Evolutionary conservation across 306 rosid genomes (phyloP).

Genomic region (Lagenaria siceraria): DNA sequence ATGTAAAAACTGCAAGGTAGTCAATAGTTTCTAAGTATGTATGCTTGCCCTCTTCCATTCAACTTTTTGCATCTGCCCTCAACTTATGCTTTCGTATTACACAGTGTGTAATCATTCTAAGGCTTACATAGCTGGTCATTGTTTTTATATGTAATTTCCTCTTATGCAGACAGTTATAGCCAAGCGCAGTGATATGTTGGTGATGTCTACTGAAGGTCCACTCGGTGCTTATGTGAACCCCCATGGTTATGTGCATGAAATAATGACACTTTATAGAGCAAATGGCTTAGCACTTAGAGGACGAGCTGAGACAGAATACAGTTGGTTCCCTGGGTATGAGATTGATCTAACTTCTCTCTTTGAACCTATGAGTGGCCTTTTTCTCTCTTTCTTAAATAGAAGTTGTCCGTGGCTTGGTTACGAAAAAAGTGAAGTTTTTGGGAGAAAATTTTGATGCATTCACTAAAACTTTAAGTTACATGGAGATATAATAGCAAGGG

Average conservation of each 20-base stretch:
- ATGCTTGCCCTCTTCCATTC: background rate
- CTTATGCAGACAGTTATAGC: conserved; percentile 64
- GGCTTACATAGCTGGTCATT: background rate
- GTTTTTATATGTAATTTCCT: background rate
- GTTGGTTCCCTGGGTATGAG: conserved; percentile 99
- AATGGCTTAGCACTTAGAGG: conserved; percentile 60
- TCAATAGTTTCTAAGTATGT: conserved; percentile 2
- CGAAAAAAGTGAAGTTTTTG: background rate
- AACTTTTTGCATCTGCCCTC: background rate
- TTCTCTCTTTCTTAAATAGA: background rate
- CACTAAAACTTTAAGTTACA: no score
- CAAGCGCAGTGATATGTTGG: conserved; percentile 83
- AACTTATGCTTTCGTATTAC: background rate
- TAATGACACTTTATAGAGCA: conserved; percentile 72
- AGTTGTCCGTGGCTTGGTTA: background rate
- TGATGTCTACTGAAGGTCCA: conserved; percentile 95
- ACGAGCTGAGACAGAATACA: conserved; percentile 44
- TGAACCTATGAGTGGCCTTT: background rate
- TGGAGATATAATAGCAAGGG: background rate
- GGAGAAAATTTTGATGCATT: no score
- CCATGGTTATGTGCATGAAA: conserved; percentile 61
- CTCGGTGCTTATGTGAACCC: conserved; percentile 89
- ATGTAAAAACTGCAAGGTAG: conserved; percentile 71
- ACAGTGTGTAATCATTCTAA: background rate
- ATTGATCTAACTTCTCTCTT: background rate